A percentile compares a stretch with the other conserved stretches of the same genome.
phyloP scores from a whole-genome alignment of 768 basidiomycete species.

The Amanita rubescens region DNA sequence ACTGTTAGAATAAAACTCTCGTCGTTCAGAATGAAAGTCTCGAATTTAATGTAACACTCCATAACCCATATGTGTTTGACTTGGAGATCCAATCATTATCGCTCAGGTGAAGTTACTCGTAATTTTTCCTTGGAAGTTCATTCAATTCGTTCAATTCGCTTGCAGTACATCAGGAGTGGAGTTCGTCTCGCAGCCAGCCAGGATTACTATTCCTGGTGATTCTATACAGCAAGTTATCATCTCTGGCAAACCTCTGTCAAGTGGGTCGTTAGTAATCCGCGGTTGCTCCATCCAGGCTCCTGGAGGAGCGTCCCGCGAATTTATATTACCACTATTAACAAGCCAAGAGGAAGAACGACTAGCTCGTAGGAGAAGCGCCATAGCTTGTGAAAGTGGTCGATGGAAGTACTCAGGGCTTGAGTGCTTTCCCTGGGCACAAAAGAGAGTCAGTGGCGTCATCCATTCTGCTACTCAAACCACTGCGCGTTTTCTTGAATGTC shows the following conservation, averaged over 20 bases:
- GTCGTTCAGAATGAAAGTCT: conserved; percentile 79
- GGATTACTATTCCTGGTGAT: conserved; percentile 64
- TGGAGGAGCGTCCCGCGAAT: conserved; percentile 64
- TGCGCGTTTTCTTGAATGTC: conserved; percentile 63
- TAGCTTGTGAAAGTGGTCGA: conserved; percentile 60
- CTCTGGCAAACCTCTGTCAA: conserved; percentile 52
- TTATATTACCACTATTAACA: conserved; percentile 67
- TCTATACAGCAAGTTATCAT: conserved; percentile 70
- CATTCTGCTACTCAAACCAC: conserved; percentile 10
- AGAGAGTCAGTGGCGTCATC: conserved; percentile 27
- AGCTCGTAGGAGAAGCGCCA: conserved; percentile 47
- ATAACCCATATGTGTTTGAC: conserved; percentile 90
- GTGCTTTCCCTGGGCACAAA: conserved; percentile 56
- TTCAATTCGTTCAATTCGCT: conserved; percentile 6
- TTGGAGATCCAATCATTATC: conserved; percentile 78
- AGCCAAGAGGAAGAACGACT: conserved; percentile 62
- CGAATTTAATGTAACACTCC: conserved; percentile 78
- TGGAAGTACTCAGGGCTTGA: conserved; percentile 72
- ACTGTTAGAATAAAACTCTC: conserved; percentile 43
- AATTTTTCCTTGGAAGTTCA: not conserved
- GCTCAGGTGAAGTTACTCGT: conserved; percentile 51
- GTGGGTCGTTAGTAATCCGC: conserved; percentile 64
- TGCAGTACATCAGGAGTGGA: conserved; percentile 73
- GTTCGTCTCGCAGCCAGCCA: conserved; percentile 59
- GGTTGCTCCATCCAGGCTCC: conserved; percentile 77